Evolutionary conservation across 2,329 filamentous ascomycete genomes (phyloP), one percentile per base, ranked within the genome.

Genomic region (Colletotrichum coccodes): DNA sequence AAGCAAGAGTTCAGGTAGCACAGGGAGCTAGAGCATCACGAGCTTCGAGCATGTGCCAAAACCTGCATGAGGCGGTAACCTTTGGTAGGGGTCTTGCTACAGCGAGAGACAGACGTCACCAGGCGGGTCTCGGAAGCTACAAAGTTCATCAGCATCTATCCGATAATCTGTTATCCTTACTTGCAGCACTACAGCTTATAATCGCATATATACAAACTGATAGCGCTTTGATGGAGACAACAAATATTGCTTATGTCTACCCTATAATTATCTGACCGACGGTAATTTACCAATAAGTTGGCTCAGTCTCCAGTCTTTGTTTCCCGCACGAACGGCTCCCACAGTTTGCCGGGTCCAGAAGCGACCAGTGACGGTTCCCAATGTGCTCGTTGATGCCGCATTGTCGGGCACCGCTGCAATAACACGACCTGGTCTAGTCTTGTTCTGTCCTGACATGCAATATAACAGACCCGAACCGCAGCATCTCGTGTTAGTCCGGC

Each of bases 41-140:
- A 66, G 67, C 62, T 71, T 42, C 60, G 63, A 59, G 54, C 67
- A 70, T 71, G 70, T 70, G 70, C 67, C 62, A 53, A 53, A 21
- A 47, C 9, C 34, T 38, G 58, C 63, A 62, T 26, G 58, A 47
- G 54, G 62, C 46, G 21, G 50, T 36, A 54, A 16, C 28, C 21
- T 52, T 38, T 54, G 32, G 50, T 16, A 53, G 14, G 47, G 36
- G n/a, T n/a, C n/a, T n/a, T n/a, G n/a, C n/a, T n/a, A n/a, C n/a
- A 26, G n/a, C 34, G 34, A 23, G 40, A 46, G 54, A 21, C 46
- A 68, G 53, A 68, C 64, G 60, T 68, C 64, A 68, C 60, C 26
- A 16, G 36, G 21, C 30, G 52, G 26, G 21, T 16, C 36, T n/a
- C 14, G 11, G 12, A 42, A 12, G n/a, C 26, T 46, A 5, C 18